Evolutionary conservation across 2,329 filamentous ascomycete species (phyloP).

Genomic region (Fusarium virguliforme): DNA sequence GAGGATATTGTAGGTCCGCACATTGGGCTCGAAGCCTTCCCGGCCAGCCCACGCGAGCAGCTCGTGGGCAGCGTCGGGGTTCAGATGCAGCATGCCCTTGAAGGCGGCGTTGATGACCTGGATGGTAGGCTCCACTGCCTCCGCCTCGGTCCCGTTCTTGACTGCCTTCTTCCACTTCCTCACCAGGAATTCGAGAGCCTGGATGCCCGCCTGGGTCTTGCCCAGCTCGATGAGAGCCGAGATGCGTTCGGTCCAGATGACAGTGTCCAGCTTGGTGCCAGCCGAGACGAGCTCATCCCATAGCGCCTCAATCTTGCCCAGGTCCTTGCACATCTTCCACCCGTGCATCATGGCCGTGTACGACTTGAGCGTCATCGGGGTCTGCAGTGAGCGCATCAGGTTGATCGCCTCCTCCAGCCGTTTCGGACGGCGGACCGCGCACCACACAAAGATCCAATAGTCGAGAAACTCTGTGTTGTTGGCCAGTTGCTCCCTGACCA

Average conservation of each 20-base stretch:
- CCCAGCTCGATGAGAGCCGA: slow-evolving; percentile 74
- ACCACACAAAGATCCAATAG: slow-evolving; percentile 61
- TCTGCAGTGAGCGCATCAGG: slow-evolving; percentile 63
- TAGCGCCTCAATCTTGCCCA: slow-evolving; percentile 73
- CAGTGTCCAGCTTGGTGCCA: slow-evolving; percentile 73
- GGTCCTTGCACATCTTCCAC: slow-evolving; percentile 73
- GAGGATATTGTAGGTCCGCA: slow-evolving; percentile 79
- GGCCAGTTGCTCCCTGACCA: slow-evolving; percentile 52
- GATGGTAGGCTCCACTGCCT: slow-evolving; percentile 71
- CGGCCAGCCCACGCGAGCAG: slow-evolving; percentile 73
- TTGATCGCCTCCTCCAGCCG: slow-evolving; percentile 58
- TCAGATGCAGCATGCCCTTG: slow-evolving; percentile 71
- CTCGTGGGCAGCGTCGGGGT: slow-evolving; percentile 65
- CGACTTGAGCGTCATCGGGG: slow-evolving; percentile 74
- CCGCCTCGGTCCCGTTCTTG: slow-evolving; percentile 46
- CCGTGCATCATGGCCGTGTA: slow-evolving; percentile 84
- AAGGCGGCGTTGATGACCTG: slow-evolving; percentile 80
- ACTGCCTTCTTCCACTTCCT: slow-evolving; percentile 68
- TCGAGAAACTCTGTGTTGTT: slow-evolving; percentile 57
- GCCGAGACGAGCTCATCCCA: slow-evolving; percentile 76
- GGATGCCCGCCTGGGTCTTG: slow-evolving; percentile 70
- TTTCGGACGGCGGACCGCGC: slow-evolving; percentile 53
- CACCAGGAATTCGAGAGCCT: slow-evolving; percentile 77
- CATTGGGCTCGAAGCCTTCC: slow-evolving; percentile 70
- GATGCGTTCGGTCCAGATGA: slow-evolving; percentile 81